phyloP scores from a whole-genome alignment of 441 rosid species.

The Kokia cookei region DNA sequence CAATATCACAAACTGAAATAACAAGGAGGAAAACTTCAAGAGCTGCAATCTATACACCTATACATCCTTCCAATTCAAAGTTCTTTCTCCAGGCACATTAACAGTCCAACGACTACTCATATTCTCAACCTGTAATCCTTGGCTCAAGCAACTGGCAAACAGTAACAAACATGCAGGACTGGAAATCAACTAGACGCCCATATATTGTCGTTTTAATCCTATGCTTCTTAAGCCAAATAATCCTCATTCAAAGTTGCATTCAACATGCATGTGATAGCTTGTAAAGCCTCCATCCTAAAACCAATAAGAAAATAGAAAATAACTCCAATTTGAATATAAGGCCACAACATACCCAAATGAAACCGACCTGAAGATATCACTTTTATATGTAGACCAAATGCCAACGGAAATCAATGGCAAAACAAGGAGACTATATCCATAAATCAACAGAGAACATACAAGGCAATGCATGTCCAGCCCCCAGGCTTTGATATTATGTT shows the following conservation, averaged over 20 bases:
- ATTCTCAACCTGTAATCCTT: background rate
- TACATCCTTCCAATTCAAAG: background rate
- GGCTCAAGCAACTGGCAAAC: background rate
- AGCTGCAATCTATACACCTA: background rate
- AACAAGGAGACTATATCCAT: background rate
- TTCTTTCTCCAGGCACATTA: background rate
- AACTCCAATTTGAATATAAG: too few relatives aligned
- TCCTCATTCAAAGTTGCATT: too few relatives aligned
- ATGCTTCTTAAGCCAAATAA: background rate
- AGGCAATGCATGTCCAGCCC: background rate
- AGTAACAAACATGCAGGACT: background rate
- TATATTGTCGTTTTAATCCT: background rate
- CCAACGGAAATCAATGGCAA: background rate
- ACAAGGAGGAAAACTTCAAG: background rate
- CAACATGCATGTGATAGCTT: too few relatives aligned
- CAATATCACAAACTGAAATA: background rate
- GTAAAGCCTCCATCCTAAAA: too few relatives aligned
- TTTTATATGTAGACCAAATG: background rate
- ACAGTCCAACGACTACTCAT: background rate
- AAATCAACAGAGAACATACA: background rate
- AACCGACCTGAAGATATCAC: too few relatives aligned
- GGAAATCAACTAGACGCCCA: background rate
- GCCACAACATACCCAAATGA: too few relatives aligned
- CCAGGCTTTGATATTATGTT: background rate
- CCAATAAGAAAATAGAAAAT: too few relatives aligned